Base-by-base conservation (phyloP, 2,329 filamentous ascomycete genomes). In the Aspergillus tanneri region DNA sequence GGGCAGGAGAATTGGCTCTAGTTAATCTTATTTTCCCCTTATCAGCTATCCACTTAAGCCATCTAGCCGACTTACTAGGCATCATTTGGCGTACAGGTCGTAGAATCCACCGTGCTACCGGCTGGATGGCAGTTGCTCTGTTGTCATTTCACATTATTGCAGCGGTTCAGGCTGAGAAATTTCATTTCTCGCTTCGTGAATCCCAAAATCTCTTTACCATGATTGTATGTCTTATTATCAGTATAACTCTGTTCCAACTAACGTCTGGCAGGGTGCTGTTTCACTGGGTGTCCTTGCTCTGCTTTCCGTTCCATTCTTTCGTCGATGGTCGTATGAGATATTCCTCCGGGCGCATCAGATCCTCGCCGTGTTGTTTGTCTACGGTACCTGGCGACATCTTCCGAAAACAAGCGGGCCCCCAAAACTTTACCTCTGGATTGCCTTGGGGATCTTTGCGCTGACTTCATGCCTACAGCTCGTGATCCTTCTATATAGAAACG, bases 281-380 rank as follows among this genome's bases (percentile, higher is more conserved):
- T 39, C 36, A 3, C 18, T 39, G 21, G 36, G 18, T 23, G 19
- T 22, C 12, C 19, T 39, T 23, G 2, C n/a, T 19, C 22, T 39
- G n/a, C 19, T 39, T 23, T 39, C 22, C n/a, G 18, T 39, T 21
- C 12, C 36, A 39, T 22, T 23, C n/a, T 11, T 39, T 39, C 36
- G 36, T 11, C 16, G 36, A 19, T 22, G 19, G 18, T 14, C 36
- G 18, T 39, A 39, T 21, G 36, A 39, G 24, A 8, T 4, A 18
- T 39, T 39, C 21, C 36, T 39, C 36, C 36, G 36, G 12, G 21
- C 36, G 18, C 36, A 39, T 23, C 36, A 39, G 36, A 23, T 19
- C 24, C 19, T 39, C 3, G 36, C 36, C 22, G 36, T 11, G 22
- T 10, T 39, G 22, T n/a, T 10, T 12, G 18, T 39, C 36, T 39